Percentiles rank a stretch among this genome's conserved stretches.
phyloP scores from a whole-genome alignment of 352 stramenopile genomes.

The Phytophthora palmivora region DNA sequence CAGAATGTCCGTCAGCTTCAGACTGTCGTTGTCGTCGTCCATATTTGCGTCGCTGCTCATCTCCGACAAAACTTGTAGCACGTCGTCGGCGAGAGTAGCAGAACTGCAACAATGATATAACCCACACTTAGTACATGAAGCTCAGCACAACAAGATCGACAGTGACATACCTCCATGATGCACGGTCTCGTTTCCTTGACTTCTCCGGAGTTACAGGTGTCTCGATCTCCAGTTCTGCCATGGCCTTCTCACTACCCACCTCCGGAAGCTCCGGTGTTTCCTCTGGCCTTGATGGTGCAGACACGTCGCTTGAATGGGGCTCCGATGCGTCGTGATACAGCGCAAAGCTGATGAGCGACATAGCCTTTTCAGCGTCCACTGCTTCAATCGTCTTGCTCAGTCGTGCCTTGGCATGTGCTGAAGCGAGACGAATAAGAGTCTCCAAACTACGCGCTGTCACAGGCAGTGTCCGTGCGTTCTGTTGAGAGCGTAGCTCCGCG shows the following conservation, averaged over 20 bases:
- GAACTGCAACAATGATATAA: constrained; percentile 42
- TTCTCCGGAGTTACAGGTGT: constrained; percentile 28
- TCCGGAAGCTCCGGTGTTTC: constrained; percentile 22
- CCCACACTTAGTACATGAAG: not conserved
- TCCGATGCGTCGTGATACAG: constrained; percentile 96
- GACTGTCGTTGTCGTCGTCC: constrained; percentile 74
- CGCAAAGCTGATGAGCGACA: constrained; percentile 98
- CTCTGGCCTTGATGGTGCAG: constrained; percentile 12
- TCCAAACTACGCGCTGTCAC: constrained; percentile 99
- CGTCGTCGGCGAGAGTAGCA: constrained; percentile 68
- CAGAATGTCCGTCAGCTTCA: constrained; percentile 68
- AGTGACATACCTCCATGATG: constrained; percentile 62
- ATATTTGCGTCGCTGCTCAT: constrained; percentile 56
- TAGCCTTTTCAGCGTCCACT: constrained; percentile 89
- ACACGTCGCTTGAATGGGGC: constrained; percentile 28
- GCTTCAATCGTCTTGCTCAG: constrained; percentile 90
- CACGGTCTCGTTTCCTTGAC: constrained; percentile 74
- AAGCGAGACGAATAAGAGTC: constrained; percentile 99
- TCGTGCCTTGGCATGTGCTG: constrained; percentile 97
- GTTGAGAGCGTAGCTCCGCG: constrained; percentile 96
- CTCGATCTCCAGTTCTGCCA: constrained; percentile 44
- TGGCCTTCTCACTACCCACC: constrained; percentile 26
- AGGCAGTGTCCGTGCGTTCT: constrained; percentile 93
- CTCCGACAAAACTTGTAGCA: constrained; percentile 64
- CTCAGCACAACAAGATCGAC: constrained; percentile 1